phyloP scores from a whole-genome alignment of 2,329 filamentous ascomycete genomes.

The Aspergillus neotritici region DNA sequence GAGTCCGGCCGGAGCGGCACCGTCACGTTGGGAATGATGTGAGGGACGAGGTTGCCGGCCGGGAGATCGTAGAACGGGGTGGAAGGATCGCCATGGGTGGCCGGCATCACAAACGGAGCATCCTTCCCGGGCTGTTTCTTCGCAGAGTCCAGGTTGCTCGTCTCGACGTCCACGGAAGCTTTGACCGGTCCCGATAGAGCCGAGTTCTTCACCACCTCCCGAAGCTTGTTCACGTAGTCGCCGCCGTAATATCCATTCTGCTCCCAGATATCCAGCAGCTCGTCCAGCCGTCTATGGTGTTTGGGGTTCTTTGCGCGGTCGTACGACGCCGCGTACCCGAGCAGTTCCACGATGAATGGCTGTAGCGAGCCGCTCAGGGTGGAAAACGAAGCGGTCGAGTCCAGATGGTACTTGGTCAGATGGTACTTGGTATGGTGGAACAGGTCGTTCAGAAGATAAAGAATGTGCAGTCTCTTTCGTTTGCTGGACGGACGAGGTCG shows the following conservation, averaged over 20 bases:
- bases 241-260: slow-evolving; percentile 57
- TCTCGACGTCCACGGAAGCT: slow-evolving; percentile 23
- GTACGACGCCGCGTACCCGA: slow-evolving; percentile 49
- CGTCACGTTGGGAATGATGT: slow-evolving; percentile 69
- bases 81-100: slow-evolving; percentile 67
- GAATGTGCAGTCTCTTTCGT: slow-evolving; percentile 65
- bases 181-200: slow-evolving; percentile 28
- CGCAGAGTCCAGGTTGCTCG: slow-evolving; percentile 28
- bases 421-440: slow-evolving; percentile 62
- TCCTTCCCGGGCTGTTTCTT: slow-evolving; percentile 44
- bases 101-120: slow-evolving; percentile 64
- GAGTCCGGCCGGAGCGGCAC: slow-evolving; percentile 65
- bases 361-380: slow-evolving; percentile 54
- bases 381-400: slow-evolving; percentile 38
- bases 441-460: slow-evolving; percentile 74
- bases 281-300: slow-evolving; percentile 58
- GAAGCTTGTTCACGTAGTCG: slow-evolving; percentile 54
- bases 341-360: slow-evolving; percentile 57
- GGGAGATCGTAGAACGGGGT: slow-evolving; percentile 77
- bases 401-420: slow-evolving; percentile 49
- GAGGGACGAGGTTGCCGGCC: slow-evolving; percentile 72
- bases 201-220: slow-evolving; percentile 50
- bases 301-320: slow-evolving; percentile 57
- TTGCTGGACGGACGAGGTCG: slow-evolving; percentile 48
- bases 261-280: slow-evolving; percentile 66